phyloP scores from a whole-genome alignment of 371 early-diverging fungal species.

The Apophysomyces elegans region DNA sequence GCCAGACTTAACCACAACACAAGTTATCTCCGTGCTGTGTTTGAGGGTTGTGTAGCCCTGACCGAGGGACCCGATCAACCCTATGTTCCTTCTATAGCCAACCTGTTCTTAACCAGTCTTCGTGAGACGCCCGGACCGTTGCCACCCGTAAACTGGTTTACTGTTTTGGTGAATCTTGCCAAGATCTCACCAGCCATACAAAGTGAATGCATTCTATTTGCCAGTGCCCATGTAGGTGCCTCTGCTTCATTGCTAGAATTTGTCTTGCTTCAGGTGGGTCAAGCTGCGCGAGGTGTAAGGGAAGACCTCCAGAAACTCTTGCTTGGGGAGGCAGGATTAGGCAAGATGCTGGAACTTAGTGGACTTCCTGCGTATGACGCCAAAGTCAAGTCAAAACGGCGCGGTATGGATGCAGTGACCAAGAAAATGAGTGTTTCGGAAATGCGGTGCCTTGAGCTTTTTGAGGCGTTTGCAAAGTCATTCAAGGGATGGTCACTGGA shows the following conservation, averaged over 20 bases:
- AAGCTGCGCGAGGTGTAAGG: constrained; percentile 4
- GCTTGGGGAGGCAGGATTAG: constrained; percentile 49
- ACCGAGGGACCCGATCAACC: neutral
- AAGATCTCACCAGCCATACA: constrained; percentile 28
- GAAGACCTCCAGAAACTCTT: constrained; percentile 23
- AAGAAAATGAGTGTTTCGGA: constrained; percentile 49
- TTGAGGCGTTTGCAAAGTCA: constrained; percentile 29
- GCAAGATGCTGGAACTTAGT: constrained; percentile 48
- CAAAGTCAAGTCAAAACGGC: constrained; percentile 31
- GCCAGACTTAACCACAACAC: constrained; percentile 52
- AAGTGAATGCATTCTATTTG: constrained; percentile 42
- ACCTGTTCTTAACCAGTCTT: constrained; percentile 27
- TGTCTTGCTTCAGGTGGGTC: constrained; percentile 42
- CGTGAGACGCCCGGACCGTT: constrained; percentile 52
- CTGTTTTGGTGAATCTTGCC: constrained; percentile 37
- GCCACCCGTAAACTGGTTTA: constrained; percentile 66
- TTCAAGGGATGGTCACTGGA: constrained; percentile 18
- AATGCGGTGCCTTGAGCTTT: constrained; percentile 49
- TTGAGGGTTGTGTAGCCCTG: constrained; percentile 31
- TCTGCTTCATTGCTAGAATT: constrained; percentile 61
- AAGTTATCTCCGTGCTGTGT: constrained; percentile 58
- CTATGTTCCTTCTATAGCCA: neutral
- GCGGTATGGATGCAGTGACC: constrained; percentile 59
- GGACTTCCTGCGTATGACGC: constrained; percentile 33
- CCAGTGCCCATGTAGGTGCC: constrained; percentile 54